Percentiles rank a stretch among this genome's conserved stretches.
Evolutionary conservation across 208 protist species (phyloP).

Genomic region (Trypanosoma theileri): DNA sequence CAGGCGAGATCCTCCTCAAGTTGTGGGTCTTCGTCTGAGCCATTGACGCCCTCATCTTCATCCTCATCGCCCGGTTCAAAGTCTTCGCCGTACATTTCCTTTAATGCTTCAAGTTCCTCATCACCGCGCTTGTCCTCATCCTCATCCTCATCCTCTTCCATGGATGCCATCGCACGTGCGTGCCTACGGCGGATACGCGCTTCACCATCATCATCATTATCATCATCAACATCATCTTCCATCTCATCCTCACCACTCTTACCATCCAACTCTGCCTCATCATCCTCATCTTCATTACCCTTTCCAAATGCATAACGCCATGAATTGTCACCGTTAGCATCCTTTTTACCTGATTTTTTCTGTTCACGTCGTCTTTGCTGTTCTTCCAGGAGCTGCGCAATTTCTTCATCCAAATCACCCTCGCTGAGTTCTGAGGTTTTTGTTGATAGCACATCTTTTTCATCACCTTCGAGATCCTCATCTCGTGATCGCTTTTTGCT

Average conservation of each 20-base stretch:
- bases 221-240: slow-evolving; percentile 40
- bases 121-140: slow-evolving; percentile 31
- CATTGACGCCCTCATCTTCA: slow-evolving; percentile 37
- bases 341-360: slow-evolving; percentile 23
- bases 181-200: slow-evolving; percentile 34
- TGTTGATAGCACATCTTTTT: slow-evolving; percentile 28
- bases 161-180: slow-evolving; percentile 14
- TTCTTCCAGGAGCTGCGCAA: slow-evolving; percentile 45
- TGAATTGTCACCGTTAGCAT: slow-evolving; percentile 27
- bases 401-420: slow-evolving; percentile 86
- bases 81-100: slow-evolving; percentile 89
- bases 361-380: slow-evolving; percentile 20
- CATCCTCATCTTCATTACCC: slow-evolving; percentile 40
- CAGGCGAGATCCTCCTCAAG: slow-evolving; percentile 59
- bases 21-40: slow-evolving; percentile 41
- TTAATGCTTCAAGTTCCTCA: slow-evolving; percentile 78
- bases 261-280: slow-evolving; percentile 30
- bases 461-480: slow-evolving; percentile 10
- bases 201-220: slow-evolving; percentile 38
- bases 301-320: slow-evolving; percentile 89
- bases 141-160: slow-evolving; percentile 37
- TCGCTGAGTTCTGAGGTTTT: slow-evolving; percentile 55
- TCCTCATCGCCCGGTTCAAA: slow-evolving; percentile 60
- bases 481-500: slow-evolving; percentile 10
- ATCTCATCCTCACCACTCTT: slow-evolving; percentile 30